Evolutionary conservation across 2,329 filamentous ascomycete genomes (phyloP).

Genomic region (Colletotrichum australisinense): DNA sequence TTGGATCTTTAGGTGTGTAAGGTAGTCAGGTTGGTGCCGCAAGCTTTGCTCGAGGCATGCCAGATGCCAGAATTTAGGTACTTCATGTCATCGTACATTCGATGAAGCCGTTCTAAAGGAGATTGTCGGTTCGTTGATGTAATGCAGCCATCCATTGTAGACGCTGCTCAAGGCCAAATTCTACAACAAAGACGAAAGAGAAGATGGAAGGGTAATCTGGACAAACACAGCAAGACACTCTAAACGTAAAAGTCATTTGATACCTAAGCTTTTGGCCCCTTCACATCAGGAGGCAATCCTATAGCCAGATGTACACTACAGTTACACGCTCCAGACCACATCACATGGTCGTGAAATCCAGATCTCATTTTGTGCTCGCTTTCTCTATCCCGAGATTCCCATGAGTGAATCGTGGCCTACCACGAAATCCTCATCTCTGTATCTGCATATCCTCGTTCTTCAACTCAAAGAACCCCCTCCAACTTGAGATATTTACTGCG

Average conservation of each 20-base stretch:
- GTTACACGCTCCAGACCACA: conserved; percentile 22
- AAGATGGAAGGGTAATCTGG: no score
- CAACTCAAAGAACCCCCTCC: neutral
- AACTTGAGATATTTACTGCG: conserved; percentile 47
- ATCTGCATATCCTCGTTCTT: neutral
- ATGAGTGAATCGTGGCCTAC: neutral
- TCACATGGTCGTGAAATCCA: neutral
- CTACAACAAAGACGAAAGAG: neutral
- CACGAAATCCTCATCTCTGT: neutral
- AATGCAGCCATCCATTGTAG: neutral
- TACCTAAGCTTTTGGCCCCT: conserved; percentile 23
- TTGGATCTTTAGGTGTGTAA: no score
- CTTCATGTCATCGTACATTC: no score
- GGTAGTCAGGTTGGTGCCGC: no score
- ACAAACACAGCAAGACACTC: neutral
- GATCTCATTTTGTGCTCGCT: neutral
- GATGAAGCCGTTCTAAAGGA: no score
- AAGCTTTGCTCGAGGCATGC: no score
- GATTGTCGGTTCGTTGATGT: no score
- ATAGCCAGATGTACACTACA: conserved; percentile 35
- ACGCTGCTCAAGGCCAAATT: neutral
- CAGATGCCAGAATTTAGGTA: no score
- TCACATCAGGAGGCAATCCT: neutral
- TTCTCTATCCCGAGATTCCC: conserved; percentile 2
- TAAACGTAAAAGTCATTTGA: conserved; percentile 33